Percentiles rank a stretch among this genome's conserved stretches.
phyloP scores from a whole-genome alignment of 208 protist genomes.

The Leishmania arabica region DNA sequence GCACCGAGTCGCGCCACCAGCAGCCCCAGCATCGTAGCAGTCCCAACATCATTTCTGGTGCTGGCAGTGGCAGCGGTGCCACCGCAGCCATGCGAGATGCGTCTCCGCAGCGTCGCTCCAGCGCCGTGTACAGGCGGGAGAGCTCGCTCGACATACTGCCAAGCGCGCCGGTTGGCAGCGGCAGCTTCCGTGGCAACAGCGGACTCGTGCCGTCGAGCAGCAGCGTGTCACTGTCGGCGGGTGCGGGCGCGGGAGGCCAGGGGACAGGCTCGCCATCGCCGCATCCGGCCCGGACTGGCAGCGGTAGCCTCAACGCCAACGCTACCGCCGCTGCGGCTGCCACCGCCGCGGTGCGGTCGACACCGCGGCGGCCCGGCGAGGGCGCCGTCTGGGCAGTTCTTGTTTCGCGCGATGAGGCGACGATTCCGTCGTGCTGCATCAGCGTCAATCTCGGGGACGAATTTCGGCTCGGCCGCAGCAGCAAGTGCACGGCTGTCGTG shows the following conservation, averaged over 20 bases:
- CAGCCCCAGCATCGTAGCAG: neutral
- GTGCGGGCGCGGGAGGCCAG: neutral
- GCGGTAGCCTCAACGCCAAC: slow-evolving; percentile 7
- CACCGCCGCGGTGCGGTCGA: neutral
- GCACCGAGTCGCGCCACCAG: neutral
- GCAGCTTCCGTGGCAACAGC: slow-evolving; percentile 4
- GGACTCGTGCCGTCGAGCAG: slow-evolving; percentile 24
- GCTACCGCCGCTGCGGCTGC: neutral
- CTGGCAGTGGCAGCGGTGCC: neutral
- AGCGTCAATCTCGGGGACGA: slow-evolving; percentile 45
- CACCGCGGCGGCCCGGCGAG: slow-evolving; percentile 18
- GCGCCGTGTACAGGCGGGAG: neutral
- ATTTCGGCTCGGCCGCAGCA: slow-evolving; percentile 87
- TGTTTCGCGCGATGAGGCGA: slow-evolving; percentile 71
- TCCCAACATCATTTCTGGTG: neutral
- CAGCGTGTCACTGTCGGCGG: slow-evolving; percentile 7
- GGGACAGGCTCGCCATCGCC: slow-evolving; percentile 26
- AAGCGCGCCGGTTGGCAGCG: neutral
- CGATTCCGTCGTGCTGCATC: slow-evolving; percentile 73
- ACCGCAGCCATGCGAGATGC: neutral
- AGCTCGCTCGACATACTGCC: slow-evolving; percentile 24
- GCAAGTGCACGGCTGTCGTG: slow-evolving; percentile 74
- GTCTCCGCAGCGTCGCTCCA: slow-evolving; percentile 14
- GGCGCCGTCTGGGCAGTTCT: slow-evolving; percentile 72
- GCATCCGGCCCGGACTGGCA: slow-evolving; percentile 17